Conservation (phyloP, 305 asterid species). For the Solanum hybrid region DNA sequence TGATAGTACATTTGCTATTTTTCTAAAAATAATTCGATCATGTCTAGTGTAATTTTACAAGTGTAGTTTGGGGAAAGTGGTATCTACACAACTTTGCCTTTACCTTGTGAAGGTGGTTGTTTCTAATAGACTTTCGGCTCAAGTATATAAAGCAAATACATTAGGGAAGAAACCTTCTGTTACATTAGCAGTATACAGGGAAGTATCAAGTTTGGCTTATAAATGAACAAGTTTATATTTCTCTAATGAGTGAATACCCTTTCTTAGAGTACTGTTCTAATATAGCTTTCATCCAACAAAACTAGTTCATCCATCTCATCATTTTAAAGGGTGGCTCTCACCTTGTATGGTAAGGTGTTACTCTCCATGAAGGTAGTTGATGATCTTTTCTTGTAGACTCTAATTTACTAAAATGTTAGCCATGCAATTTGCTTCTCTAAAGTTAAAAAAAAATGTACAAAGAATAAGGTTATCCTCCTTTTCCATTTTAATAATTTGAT, state of each 20-base stretch:
- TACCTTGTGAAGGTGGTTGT: not conserved
- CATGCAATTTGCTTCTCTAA: not conserved
- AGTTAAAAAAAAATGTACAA: not conserved
- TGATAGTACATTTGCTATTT: not conserved
- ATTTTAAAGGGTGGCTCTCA: not conserved
- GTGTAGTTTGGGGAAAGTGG: not conserved
- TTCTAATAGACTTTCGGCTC: not conserved
- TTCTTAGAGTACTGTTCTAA: not conserved
- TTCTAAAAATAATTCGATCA: not conserved
- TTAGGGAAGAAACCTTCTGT: not conserved
- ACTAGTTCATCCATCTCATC: not conserved
- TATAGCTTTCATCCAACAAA: not conserved
- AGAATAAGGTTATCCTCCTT: not conserved
- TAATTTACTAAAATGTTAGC: not conserved
- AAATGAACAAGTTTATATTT: not conserved
- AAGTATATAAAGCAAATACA: not conserved
- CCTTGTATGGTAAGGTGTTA: not conserved
- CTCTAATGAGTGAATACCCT: not conserved
- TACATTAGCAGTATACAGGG: not conserved
- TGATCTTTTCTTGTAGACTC: not conserved
- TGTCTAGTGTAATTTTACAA: not conserved
- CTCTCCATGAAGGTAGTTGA: not conserved
- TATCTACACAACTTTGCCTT: not conserved
- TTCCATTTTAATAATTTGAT: not conserved
- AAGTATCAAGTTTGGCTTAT: not conserved